Evolutionary conservation across 768 basidiomycete species (phyloP).

Genomic region (Myochromella boudieri): DNA sequence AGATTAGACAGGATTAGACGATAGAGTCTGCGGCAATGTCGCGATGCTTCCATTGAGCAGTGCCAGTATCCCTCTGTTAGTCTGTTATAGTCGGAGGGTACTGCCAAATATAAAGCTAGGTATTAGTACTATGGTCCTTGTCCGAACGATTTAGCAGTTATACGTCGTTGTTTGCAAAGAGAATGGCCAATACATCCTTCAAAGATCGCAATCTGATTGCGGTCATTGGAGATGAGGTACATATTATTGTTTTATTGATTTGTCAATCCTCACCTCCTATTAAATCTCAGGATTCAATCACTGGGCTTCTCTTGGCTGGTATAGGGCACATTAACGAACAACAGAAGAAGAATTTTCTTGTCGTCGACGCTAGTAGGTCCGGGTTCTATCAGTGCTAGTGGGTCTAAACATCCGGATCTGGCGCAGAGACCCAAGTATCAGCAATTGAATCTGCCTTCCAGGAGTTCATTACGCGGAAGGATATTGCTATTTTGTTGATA

Average conservation of each 20-base stretch:
- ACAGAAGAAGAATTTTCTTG: constrained; percentile 96
- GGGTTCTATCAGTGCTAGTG: background rate
- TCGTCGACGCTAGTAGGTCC: constrained; percentile 89
- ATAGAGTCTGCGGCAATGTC: no score
- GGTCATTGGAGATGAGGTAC: constrained; percentile 96
- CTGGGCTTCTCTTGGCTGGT: constrained; percentile 92
- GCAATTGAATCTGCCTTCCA: constrained; percentile 91
- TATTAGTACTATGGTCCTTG: background rate
- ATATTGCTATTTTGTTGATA: constrained; percentile 94
- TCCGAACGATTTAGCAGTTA: background rate
- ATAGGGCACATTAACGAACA: constrained; percentile 88
- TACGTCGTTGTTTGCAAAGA: background rate
- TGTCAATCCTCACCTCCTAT: constrained; percentile 14
- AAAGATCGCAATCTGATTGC: constrained; percentile 89
- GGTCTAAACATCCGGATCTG: background rate
- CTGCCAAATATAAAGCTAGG: constrained; percentile 6
- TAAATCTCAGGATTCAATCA: constrained; percentile 83
- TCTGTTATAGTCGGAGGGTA: constrained; percentile 10
- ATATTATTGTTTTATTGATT: constrained; percentile 9
- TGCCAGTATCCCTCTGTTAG: no score
- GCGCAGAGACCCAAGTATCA: constrained; percentile 83
- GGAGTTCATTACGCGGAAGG: constrained; percentile 91
- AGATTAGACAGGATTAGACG: no score
- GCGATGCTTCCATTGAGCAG: no score
- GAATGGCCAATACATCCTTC: constrained; percentile 41